Conservation (phyloP, 331 rosid species). For the Rosa hybrid region DNA sequence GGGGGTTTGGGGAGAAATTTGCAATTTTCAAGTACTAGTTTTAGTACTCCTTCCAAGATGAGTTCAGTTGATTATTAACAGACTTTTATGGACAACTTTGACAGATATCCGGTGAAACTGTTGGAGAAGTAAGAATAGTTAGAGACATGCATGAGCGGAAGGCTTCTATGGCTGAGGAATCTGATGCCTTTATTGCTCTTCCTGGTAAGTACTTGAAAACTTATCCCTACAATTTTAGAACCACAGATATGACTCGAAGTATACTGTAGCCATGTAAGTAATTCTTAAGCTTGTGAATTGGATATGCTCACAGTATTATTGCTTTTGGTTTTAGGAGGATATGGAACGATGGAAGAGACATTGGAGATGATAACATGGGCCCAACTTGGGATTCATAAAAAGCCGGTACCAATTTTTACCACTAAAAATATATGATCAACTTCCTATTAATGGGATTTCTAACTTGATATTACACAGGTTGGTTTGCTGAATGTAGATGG, state of each 20-base stretch:
- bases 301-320: constrained; percentile 15
- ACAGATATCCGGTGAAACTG: constrained; percentile 79
- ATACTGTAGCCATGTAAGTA: not conserved
- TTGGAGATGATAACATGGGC: constrained; percentile 97
- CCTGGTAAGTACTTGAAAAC: constrained; percentile 57
- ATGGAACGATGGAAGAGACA: constrained; percentile 98
- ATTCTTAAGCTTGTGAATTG: constrained; percentile 7
- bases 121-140: constrained; percentile 90
- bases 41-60: constrained; percentile 10
- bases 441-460: constrained; percentile 1
- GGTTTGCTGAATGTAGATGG: constrained; percentile 96
- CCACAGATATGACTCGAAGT: not conserved
- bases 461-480: constrained; percentile 50
- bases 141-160: constrained; percentile 94
- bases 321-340: constrained; percentile 62
- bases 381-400: constrained; percentile 91
- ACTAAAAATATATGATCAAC: constrained; percentile 19
- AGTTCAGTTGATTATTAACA: constrained; percentile 22
- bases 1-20: constrained; percentile 17
- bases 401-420: constrained; percentile 52
- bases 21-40: not conserved
- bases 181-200: constrained; percentile 94
- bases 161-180: constrained; percentile 82
- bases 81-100: constrained; percentile 33
- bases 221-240: constrained; percentile 10